phyloP scores from a whole-genome alignment of 768 basidiomycete species.

The Epithele typhae region DNA sequence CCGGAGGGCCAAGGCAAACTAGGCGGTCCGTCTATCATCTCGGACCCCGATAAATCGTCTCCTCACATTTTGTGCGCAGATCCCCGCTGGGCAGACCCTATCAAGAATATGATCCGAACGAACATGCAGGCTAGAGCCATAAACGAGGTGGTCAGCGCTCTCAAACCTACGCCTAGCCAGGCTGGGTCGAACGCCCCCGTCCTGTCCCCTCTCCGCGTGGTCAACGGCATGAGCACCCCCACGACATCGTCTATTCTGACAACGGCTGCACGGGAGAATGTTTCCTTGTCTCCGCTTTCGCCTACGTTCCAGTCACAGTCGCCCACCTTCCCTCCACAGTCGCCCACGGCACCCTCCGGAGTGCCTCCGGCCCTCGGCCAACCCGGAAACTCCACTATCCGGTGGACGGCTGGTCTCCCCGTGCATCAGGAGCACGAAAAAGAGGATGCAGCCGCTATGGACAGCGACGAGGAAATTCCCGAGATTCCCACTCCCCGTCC shows the following conservation, averaged over 20 bases:
- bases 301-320: conserved; percentile 16
- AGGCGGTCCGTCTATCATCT: conserved; percentile 49
- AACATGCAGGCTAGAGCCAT: conserved; percentile 66
- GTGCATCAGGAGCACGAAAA: conserved; percentile 67
- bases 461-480: conserved; percentile 26
- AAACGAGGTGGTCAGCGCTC: conserved; percentile 71
- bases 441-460: conserved; percentile 39
- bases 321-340: too few species aligned
- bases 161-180: conserved; percentile 51
- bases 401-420: conserved; percentile 56
- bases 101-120: conserved; percentile 72
- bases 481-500: conserved; percentile 32
- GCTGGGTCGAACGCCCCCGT: conserved; percentile 37
- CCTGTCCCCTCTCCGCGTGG: conserved; percentile 59
- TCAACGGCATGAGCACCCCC: conserved; percentile 71
- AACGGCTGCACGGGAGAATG: conserved; percentile 71
- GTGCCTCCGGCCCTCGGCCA: conserved; percentile 39
- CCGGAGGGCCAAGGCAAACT: conserved; percentile 86
- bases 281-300: conserved; percentile 38
- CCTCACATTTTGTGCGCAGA: conserved; percentile 39
- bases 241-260: conserved; percentile 68
- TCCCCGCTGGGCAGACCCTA: conserved; percentile 84
- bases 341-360: conserved; percentile 20
- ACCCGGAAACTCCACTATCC: conserved; percentile 56
- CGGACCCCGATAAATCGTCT: conserved; percentile 5